phyloP scores from a whole-genome alignment of 495 filamentous ascomycete species.

The Neurospora tetraspora region DNA sequence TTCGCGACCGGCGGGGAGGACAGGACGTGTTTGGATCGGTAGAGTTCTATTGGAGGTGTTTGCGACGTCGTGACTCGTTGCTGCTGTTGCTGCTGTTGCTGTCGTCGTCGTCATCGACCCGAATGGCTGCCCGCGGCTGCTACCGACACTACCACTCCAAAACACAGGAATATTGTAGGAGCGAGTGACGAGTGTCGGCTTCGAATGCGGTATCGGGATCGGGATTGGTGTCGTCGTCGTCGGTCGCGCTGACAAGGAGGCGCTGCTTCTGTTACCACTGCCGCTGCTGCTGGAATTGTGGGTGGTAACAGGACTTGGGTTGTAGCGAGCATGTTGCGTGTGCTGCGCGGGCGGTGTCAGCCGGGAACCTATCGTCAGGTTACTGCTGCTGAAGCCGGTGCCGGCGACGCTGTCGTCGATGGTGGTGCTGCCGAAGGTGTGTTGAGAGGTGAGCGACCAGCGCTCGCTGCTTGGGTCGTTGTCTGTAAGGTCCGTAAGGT shows the following conservation, averaged over 20 bases:
- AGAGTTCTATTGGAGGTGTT: neutral
- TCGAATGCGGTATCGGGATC: neutral
- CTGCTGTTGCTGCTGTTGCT: neutral
- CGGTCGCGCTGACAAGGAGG: neutral
- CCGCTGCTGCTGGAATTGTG: neutral
- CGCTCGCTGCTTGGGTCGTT: neutral
- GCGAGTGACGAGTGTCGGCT: neutral
- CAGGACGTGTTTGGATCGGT: neutral
- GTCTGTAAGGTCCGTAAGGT: neutral
- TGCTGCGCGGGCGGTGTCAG: neutral
- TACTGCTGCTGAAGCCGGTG: neutral
- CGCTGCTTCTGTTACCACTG: neutral
- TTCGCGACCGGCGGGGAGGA: neutral
- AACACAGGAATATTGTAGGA: neutral
- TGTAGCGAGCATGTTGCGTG: neutral
- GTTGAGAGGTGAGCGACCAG: neutral
- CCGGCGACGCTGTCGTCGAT: neutral
- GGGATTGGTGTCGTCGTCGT: neutral
- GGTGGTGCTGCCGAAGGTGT: neutral
- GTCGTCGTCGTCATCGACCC: neutral
- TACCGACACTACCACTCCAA: neutral
- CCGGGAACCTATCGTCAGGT: neutral
- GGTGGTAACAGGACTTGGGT: neutral
- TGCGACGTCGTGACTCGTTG: neutral
- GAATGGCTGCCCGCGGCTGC: neutral